A percentile compares a stretch with the other conserved stretches of the same genome.
Conservation (phyloP, 2,329 filamentous ascomycete genomes). For the Helotiales sp. region DNA sequence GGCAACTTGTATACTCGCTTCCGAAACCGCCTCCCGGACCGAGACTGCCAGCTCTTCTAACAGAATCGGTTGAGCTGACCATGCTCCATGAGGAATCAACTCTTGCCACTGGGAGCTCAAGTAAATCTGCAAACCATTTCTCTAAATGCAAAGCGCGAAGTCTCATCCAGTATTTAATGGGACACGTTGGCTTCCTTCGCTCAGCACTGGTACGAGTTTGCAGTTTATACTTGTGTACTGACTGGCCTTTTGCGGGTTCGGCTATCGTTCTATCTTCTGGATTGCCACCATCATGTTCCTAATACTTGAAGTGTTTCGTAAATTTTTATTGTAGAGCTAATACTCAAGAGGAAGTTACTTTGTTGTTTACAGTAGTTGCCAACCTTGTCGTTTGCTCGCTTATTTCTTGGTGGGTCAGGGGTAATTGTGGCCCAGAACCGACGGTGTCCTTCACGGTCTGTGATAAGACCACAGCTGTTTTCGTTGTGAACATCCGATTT, state of each 20-base stretch:
- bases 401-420: too few species aligned
- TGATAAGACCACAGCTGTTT: too few species aligned
- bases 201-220: not conserved
- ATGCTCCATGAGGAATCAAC: not conserved
- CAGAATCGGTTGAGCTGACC: not conserved
- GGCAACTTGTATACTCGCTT: too few species aligned
- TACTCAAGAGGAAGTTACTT: too few species aligned
- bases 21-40: too few species aligned
- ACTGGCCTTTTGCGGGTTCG: not conserved
- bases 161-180: not conserved
- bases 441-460: too few species aligned
- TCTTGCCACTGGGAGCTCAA: not conserved
- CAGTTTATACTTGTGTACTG: not conserved
- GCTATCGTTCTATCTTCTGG: not conserved
- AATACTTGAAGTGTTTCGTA: not conserved
- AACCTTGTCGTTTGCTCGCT: too few species aligned
- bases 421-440: too few species aligned
- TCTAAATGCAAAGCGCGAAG: not conserved
- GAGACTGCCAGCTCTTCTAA: not conserved
- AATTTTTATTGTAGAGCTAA: not conserved
- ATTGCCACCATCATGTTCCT: not conserved
- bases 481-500: too few species aligned
- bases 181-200: not conserved
- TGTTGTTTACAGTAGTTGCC: too few species aligned
- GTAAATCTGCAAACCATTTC: not conserved